Base-by-base conservation (phyloP, 202 grass and related monocot species). In the Musa balbisiana region DNA sequence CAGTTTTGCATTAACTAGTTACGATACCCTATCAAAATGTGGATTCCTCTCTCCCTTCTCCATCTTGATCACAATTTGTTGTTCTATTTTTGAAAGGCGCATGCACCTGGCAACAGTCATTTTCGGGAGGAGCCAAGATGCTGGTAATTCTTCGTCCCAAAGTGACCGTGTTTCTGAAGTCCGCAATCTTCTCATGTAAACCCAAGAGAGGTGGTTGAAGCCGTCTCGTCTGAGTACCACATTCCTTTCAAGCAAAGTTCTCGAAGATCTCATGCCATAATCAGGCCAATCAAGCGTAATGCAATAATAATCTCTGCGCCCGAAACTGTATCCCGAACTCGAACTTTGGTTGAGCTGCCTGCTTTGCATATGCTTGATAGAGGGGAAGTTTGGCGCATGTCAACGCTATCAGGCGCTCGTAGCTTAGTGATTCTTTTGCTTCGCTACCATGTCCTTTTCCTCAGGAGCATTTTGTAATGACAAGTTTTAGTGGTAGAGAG, bases 51-150 rank as follows among this genome's bases (percentile, higher is more conserved):
- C 26, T 63, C 1, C 29, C 21, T 51, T 10, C 59, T 82, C 49
- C 33, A 6, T 6, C 5, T 43, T 6, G 33, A 43, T 43, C 33
- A 43, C 33, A 43, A 43, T 43, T 6, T 43, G 4, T 43, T 8
- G 33, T 43, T 43, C 4, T 43, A 0, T 43, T 81, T 54, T 78
- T 17, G 85, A 70, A 87, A 97, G 93, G 86, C 80, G 19, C 83
- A 85, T 74, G 19, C 80, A 81, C 23, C 75, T 74, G 82, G 82
- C 80, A 78, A 67, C 73, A 76, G 43, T 49, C 56, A 85, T 81
- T 73, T 88, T 79, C 90, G 85, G 80, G 78, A 86, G 62, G 84
- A 97, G 51, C 82, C 64, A 16, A 86, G 51, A 88, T 83, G 85
- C 80, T 96, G 87, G 89, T 92, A 84, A 85, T 52, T 20, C 53